Conservation (phyloP, 306 rosid species). For the Betula pendula region DNA sequence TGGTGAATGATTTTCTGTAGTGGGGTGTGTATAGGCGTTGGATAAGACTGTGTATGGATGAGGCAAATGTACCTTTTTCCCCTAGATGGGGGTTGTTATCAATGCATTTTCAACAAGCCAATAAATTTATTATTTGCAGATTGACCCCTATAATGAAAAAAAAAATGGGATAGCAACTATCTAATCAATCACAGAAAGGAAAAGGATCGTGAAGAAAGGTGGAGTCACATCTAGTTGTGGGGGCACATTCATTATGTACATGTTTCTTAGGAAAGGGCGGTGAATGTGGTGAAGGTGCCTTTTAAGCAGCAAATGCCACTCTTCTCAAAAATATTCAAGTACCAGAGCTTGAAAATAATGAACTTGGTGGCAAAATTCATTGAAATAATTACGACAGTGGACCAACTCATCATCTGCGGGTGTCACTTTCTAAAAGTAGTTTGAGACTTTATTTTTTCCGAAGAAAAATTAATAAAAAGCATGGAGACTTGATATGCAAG, state of each 20-base stretch:
- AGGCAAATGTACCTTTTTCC: conserved; percentile 15
- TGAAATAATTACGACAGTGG: neutral
- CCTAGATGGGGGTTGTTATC: conserved; percentile 9
- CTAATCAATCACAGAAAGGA: conserved; percentile 29
- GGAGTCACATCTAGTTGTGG: conserved; percentile 48
- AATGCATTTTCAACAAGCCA: conserved; percentile 30
- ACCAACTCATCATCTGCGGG: neutral
- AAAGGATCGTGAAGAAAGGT: conserved; percentile 27
- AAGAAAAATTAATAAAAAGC: too few relatives aligned
- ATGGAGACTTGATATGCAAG: too few relatives aligned
- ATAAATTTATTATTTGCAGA: conserved; percentile 16
- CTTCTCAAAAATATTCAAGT: neutral
- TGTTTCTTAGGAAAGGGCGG: conserved; percentile 12
- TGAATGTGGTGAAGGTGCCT: conserved; percentile 16
- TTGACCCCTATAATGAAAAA: conserved; percentile 10
- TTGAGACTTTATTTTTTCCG: neutral
- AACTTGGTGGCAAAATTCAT: neutral
- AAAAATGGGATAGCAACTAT: conserved; percentile 23
- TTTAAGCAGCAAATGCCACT: conserved; percentile 1
- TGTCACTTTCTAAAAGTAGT: neutral
- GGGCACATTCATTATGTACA: conserved; percentile 23
- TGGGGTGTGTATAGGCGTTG: conserved; percentile 4
- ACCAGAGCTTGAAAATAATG: neutral
- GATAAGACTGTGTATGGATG: conserved; percentile 24
- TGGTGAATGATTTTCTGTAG: conserved; percentile 14